Percentiles rank a stretch among this genome's conserved stretches.
Conservation (phyloP, 768 basidiomycete genomes). For the Trametopsis cervina region DNA sequence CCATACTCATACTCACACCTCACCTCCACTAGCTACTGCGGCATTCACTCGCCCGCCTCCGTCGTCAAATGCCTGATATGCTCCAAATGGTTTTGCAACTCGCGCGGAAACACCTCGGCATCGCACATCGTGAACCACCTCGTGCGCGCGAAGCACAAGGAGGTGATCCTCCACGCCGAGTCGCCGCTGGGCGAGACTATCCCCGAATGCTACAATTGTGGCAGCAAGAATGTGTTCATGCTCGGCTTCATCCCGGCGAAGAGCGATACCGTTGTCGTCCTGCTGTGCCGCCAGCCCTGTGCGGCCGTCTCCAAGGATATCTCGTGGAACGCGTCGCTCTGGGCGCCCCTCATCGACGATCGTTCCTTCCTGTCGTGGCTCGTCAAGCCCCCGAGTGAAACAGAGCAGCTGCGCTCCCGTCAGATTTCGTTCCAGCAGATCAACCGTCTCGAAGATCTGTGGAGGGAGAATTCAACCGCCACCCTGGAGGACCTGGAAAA, state of each 20-base stretch:
- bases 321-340: constrained; percentile 95
- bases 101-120: constrained; percentile 93
- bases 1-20: constrained; percentile 7
- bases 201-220: constrained; percentile 98
- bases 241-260: constrained; percentile 99
- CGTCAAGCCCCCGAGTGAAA: constrained; percentile 94
- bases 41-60: constrained; percentile 94
- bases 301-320: constrained; percentile 97
- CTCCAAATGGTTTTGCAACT: constrained; percentile 98
- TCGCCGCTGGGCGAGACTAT: constrained; percentile 95
- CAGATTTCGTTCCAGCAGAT: constrained; percentile 98
- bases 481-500: constrained; percentile 96
- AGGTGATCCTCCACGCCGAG: constrained; percentile 94
- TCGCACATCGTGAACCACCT: constrained; percentile 99
- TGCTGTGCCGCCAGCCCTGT: constrained; percentile 97
- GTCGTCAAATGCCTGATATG: constrained; percentile 94
- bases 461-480: constrained; percentile 93
- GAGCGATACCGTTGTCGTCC: constrained; percentile 96
- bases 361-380: constrained; percentile 99
- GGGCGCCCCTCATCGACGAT: constrained; percentile 98
- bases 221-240: constrained; percentile 99
- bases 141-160: constrained; percentile 98
- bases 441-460: constrained; percentile 94
- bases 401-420: constrained; percentile 91
- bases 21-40: constrained; percentile 79